Evolutionary conservation across 805 yeast genomes (phyloP).

Genomic region (Komagataella populi): DNA sequence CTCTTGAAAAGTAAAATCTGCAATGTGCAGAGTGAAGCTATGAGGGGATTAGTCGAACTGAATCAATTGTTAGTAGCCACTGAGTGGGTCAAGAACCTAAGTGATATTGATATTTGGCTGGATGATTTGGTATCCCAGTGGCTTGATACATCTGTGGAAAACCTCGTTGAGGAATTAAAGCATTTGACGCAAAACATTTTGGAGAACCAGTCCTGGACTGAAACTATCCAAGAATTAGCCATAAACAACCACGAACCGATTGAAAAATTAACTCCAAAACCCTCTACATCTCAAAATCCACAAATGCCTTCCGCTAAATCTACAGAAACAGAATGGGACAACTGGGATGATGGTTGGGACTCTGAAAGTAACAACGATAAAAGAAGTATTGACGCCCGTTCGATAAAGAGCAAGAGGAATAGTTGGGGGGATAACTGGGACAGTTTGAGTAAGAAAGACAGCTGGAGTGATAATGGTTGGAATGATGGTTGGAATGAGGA

Average conservation of each 20-base stretch:
- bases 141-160: constrained; percentile 1
- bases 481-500: neutral
- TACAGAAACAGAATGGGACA: neutral
- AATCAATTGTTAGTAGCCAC: neutral
- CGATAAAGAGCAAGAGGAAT: neutral
- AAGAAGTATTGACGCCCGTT: neutral
- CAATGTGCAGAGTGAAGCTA: neutral
- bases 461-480: neutral
- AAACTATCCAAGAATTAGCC: neutral
- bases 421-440: neutral
- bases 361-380: neutral
- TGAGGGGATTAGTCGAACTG: neutral
- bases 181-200: neutral
- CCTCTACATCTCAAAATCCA: neutral
- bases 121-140: constrained; percentile 1
- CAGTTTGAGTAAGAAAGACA: neutral
- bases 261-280: neutral
- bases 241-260: neutral
- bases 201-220: neutral
- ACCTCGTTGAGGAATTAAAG: neutral
- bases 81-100: neutral
- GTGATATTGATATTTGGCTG: constrained; percentile 1
- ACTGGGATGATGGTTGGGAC: neutral
- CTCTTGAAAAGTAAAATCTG: neutral
- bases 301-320: neutral